Conservation (phyloP, 371 early-diverging fungal genomes). For the Mortierella sp. region DNA sequence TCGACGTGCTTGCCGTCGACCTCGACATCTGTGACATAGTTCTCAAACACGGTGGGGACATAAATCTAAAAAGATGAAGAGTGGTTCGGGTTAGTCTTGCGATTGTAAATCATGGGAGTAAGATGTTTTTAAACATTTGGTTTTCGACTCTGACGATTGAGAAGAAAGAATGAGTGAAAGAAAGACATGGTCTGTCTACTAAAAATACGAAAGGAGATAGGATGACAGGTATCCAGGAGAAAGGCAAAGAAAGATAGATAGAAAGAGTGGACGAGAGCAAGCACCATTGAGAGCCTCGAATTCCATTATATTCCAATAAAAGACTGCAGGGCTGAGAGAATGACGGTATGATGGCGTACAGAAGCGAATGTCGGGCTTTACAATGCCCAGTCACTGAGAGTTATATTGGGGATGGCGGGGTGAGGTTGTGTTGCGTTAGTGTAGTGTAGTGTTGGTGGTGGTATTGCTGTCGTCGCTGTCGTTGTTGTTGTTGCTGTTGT, state of each 20-base stretch:
- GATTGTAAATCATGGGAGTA: slow-evolving; percentile 1
- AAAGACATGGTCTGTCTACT: slow-evolving; percentile 6
- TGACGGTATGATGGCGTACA: background rate
- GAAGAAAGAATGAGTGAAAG: background rate
- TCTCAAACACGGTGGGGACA: slow-evolving; percentile 97
- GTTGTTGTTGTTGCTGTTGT: too few relatives aligned
- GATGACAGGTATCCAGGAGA: slow-evolving; percentile 20
- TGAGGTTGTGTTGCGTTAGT: too few relatives aligned
- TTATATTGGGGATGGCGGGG: too few relatives aligned
- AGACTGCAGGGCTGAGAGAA: background rate
- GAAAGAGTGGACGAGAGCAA: background rate
- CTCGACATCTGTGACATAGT: slow-evolving; percentile 93
- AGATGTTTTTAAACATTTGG: too few relatives aligned
- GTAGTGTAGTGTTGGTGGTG: too few relatives aligned
- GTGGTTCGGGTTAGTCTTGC: background rate
- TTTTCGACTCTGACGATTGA: background rate
- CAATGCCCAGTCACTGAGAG: too few relatives aligned
- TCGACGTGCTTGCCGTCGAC: slow-evolving; percentile 94
- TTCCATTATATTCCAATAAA: slow-evolving; percentile 6
- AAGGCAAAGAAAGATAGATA: background rate
- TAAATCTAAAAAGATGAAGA: slow-evolving; percentile 66
- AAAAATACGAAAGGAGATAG: slow-evolving; percentile 18
- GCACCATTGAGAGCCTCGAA: slow-evolving; percentile 1
- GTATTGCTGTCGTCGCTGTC: too few relatives aligned
- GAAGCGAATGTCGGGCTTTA: too few relatives aligned